phyloP scores from a whole-genome alignment of 140 eudicot genomes.

The Oenanthe javanica region DNA sequence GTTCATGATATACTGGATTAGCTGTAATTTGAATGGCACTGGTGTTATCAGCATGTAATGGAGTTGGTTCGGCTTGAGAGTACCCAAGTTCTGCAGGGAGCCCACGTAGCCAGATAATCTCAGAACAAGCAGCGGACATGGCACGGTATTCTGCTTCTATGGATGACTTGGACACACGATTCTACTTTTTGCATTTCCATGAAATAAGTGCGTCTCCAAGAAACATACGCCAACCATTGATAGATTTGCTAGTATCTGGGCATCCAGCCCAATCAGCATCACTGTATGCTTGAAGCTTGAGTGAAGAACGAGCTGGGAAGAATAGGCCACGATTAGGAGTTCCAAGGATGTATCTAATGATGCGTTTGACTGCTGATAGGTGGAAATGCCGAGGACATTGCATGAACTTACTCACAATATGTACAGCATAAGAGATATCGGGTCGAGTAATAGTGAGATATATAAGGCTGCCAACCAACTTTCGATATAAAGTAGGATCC shows the following conservation, averaged over 20 bases:
- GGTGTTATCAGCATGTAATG: too few relatives aligned
- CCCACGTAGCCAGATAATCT: neutral
- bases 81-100: too few relatives aligned
- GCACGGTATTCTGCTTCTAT: neutral
- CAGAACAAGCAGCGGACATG: neutral
- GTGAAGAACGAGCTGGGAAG: slow-evolving; percentile 40
- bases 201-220: neutral
- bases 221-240: too few relatives aligned
- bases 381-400: neutral
- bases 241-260: neutral
- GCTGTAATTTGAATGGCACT: too few relatives aligned
- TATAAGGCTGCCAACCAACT: neutral
- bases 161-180: neutral
- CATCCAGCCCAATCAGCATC: neutral
- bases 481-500: neutral
- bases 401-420: neutral
- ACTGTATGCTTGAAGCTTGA: neutral
- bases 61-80: too few relatives aligned
- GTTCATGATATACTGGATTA: too few relatives aligned
- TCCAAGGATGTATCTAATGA: neutral
- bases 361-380: neutral
- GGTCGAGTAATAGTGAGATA: neutral
- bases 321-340: neutral
- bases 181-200: neutral
- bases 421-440: neutral